Evolutionary conservation across 495 filamentous ascomycete species (phyloP), one percentile per base, ranked within the genome.

Genomic region (Elaphomyces granulatus): DNA sequence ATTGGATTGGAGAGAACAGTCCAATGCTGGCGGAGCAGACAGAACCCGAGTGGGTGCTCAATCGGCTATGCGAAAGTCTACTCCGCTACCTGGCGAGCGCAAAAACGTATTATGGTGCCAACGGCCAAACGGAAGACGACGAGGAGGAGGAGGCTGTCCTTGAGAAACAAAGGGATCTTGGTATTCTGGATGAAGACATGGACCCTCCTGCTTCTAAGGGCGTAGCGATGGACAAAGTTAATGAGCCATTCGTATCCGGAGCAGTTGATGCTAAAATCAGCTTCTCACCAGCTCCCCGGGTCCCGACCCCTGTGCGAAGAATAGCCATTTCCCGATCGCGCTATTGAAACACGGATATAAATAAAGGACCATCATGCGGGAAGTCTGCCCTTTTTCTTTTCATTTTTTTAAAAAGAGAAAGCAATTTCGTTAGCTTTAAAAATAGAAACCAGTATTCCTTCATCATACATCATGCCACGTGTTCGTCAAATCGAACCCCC

Each of bases 1-100:
- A 80, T 46, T 80, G 75, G 76, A 78, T 80, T 33, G 76, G 76
- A 3, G 67, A 74, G 45, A 67, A 70, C 40, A 73, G 69, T 45
- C 76, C 76, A 12, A 64, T 80, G 67, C 38, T 80, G 46, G 63
- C 69, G 2, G 61, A 63, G 20, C 48, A 66, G 49, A 67, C 58
- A 3, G 76, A 80, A 48, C 59, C 70, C 1, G 71, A 78, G 49
- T 80, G 74, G 67, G 58, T 79, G 28, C 50, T 79, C 16, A 65
- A 74, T 44, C 61, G 75, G 23, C 56, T 80, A 15, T 71, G 67
- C 45, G 74, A 78, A 47, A 74, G 70, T 41, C 53, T 80, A 49
- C 49, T 66, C 14, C 54, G 74, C 35, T 75, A 69, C 55, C 59
- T 78, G 45, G 49, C 60, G 37, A 61, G 35, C 46, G 20, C 54